Conservation (phyloP, 2,329 filamentous ascomycete genomes). For the Phoma sp. region DNA sequence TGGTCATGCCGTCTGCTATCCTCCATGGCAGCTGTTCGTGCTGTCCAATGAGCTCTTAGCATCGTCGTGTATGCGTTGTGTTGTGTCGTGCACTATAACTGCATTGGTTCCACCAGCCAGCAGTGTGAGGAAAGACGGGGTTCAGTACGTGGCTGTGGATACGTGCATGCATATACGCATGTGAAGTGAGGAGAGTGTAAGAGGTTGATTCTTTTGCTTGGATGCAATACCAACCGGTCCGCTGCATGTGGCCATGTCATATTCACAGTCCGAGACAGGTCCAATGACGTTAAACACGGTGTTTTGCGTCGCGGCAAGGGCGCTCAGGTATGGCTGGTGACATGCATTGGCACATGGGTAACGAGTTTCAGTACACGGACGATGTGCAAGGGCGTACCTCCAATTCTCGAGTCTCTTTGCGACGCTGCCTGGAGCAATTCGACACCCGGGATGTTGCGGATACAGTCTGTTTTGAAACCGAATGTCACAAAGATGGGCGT, state of each 20-base stretch:
- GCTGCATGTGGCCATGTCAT: slow-evolving; percentile 9
- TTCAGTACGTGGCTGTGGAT: slow-evolving; percentile 12
- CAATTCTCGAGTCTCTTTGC: slow-evolving; percentile 1
- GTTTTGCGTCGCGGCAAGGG: slow-evolving; percentile 10
- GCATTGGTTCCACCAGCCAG: slow-evolving; percentile 9
- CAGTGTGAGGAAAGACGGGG: slow-evolving; percentile 1
- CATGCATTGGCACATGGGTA: slow-evolving; percentile 13
- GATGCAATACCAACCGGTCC: neutral
- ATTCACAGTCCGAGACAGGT: slow-evolving; percentile 2
- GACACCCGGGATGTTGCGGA: neutral
- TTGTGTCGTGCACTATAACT: slow-evolving; percentile 11
- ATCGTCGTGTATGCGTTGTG: neutral
- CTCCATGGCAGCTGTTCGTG: slow-evolving; percentile 1
- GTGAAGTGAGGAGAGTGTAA: slow-evolving; percentile 6
- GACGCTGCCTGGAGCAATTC: neutral
- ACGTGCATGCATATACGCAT: slow-evolving; percentile 9
- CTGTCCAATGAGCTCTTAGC: slow-evolving; percentile 1
- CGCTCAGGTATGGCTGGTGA: slow-evolving; percentile 6
- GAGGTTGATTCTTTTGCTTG: neutral
- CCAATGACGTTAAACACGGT: slow-evolving; percentile 1
- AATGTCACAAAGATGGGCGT: neutral
- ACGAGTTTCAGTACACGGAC: slow-evolving; percentile 16
- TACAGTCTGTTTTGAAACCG: neutral
- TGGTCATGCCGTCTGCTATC: slow-evolving; percentile 1
- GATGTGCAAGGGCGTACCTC: slow-evolving; percentile 12